A percentile compares a stretch with the other conserved stretches of the same genome.
phyloP scores from a whole-genome alignment of 495 filamentous ascomycete species.

The Pseudoneurospora amorphoporcata region DNA sequence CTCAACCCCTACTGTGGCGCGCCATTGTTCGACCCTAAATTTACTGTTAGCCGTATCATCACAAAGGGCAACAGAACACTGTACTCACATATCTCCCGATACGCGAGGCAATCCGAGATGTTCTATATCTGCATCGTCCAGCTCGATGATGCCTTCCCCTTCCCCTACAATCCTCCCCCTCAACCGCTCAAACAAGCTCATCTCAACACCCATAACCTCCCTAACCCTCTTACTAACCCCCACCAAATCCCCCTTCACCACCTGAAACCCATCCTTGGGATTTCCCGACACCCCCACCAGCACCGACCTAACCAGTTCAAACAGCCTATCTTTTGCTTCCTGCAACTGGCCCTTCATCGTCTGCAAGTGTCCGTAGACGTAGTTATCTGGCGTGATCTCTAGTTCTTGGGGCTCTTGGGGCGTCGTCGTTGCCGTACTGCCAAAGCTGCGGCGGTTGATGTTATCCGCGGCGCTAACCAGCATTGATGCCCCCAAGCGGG shows the following conservation, averaged over 20 bases:
- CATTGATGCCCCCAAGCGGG: slow-evolving; percentile 1
- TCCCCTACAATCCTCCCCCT: not conserved
- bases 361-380: slow-evolving; percentile 3
- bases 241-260: not conserved
- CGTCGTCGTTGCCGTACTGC: not conserved
- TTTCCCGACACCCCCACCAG: slow-evolving; percentile 3
- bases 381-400: not conserved
- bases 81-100: not conserved
- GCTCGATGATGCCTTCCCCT: not conserved
- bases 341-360: slow-evolving; percentile 1
- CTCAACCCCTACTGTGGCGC: not conserved
- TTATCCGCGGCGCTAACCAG: slow-evolving; percentile 10
- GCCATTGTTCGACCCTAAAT: slow-evolving; percentile 9
- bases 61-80: not conserved
- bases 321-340: not conserved
- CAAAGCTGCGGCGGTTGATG: not conserved
- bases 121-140: slow-evolving; percentile 1
- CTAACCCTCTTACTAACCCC: slow-evolving; percentile 1
- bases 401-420: not conserved
- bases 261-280: slow-evolving; percentile 1
- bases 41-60: not conserved
- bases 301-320: not conserved
- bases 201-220: not conserved
- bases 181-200: slow-evolving; percentile 1
- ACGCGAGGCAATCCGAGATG: slow-evolving; percentile 2